A percentile compares a stretch with the other conserved stretches of the same genome.
phyloP scores from a whole-genome alignment of 805 yeast species.

The Saccharomycopsis selenospora region DNA sequence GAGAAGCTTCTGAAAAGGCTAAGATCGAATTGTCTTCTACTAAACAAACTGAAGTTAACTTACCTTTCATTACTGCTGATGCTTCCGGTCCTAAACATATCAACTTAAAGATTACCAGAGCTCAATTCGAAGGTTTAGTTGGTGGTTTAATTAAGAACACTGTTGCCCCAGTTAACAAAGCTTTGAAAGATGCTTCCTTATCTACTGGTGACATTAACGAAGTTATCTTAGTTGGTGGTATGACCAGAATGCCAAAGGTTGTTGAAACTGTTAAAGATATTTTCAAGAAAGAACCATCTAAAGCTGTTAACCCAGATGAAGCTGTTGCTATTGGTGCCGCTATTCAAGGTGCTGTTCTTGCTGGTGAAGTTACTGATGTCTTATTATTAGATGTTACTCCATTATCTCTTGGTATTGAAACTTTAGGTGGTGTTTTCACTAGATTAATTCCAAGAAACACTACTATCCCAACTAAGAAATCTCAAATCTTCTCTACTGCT shows the following conservation, averaged over 20 bases:
- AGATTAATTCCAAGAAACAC: constrained; percentile 88
- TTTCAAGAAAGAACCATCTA: constrained; percentile 79
- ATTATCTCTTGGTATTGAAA: constrained; percentile 90
- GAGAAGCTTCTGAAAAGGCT: constrained; percentile 87
- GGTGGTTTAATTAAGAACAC: constrained; percentile 68
- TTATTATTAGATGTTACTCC: constrained; percentile 85
- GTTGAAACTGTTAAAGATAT: constrained; percentile 65
- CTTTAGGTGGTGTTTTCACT: constrained; percentile 96
- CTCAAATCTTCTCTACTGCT: constrained; percentile 94
- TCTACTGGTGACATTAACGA: constrained; percentile 62
- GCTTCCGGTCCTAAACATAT: constrained; percentile 77
- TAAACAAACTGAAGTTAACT: constrained; percentile 63
- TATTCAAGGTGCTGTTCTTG: constrained; percentile 92
- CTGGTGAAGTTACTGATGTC: constrained; percentile 93
- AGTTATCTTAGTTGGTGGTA: constrained; percentile 83
- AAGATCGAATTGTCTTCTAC: constrained; percentile 79
- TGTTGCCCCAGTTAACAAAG: constrained; percentile 70
- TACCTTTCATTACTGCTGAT: constrained; percentile 84
- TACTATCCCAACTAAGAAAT: constrained; percentile 93
- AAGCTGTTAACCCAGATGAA: constrained; percentile 91
- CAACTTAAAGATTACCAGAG: constrained; percentile 59
- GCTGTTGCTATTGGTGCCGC: constrained; percentile 97
- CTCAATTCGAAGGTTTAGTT: constrained; percentile 60
- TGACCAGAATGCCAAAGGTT: constrained; percentile 90
- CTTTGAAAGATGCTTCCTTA: constrained; percentile 73